Evolutionary conservation across 1,284 basidiomycete genomes (phyloP).

Genomic region (Mrakiaceae sp.): DNA sequence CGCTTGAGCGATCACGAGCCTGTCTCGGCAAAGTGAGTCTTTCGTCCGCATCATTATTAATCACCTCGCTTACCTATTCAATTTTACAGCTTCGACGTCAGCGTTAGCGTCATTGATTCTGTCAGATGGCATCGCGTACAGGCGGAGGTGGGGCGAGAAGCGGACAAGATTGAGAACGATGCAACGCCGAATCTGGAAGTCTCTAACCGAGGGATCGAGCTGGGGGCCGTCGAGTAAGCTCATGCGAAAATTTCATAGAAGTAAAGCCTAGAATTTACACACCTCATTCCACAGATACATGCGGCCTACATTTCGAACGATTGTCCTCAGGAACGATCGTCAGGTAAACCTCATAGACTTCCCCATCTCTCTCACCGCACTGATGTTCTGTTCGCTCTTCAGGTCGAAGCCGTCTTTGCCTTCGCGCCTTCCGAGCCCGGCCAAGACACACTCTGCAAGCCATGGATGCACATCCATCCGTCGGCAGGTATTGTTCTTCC

Average conservation of each 20-base stretch:
- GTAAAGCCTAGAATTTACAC: too few relatives aligned
- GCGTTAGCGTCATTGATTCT: neutral
- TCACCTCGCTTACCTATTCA: too few relatives aligned
- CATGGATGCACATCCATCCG: slow-evolving; percentile 2
- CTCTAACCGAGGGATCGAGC: neutral
- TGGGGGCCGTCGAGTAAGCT: neutral
- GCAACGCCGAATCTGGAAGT: neutral
- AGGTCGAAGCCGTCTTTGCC: neutral
- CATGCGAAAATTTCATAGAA: too few relatives aligned
- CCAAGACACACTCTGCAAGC: neutral
- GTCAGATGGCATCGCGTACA: neutral
- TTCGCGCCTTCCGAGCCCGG: neutral
- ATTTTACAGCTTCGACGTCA: neutral
- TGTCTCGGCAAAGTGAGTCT: neutral
- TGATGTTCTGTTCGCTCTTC: neutral
- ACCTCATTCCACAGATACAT: neutral
- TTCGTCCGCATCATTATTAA: too few relatives aligned
- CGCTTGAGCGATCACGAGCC: slow-evolving; percentile 8
- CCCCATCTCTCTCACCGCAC: neutral
- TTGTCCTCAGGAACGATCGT: neutral
- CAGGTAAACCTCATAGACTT: neutral
- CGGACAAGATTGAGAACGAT: slow-evolving; percentile 6
- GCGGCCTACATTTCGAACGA: neutral
- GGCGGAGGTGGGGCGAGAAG: neutral
- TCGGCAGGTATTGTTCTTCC: neutral